A percentile compares a stretch with the other conserved stretches of the same genome.
Conservation (phyloP, 2,329 filamentous ascomycete genomes). For the Teratosphaeria pseudoeucalypti region DNA sequence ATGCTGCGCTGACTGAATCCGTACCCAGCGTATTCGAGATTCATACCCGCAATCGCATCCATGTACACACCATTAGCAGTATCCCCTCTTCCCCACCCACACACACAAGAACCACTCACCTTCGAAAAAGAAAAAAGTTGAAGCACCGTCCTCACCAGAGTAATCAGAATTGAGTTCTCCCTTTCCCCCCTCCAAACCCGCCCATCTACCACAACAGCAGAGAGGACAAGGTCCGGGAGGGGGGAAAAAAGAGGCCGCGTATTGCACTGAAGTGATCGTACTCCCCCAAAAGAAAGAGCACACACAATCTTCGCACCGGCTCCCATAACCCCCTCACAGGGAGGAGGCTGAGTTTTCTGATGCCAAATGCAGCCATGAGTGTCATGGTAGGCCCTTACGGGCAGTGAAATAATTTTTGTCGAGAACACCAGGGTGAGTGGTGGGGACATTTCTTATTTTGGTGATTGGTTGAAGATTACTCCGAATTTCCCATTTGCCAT, state of each 20-base stretch:
- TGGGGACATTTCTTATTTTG: slow-evolving; percentile 1
- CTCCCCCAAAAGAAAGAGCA: slow-evolving; percentile 23
- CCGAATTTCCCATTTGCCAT: slow-evolving; percentile 96
- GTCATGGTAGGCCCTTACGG: slow-evolving; percentile 80
- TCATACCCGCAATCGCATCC: too few species aligned
- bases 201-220: slow-evolving; percentile 26
- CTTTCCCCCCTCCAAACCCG: slow-evolving; percentile 25
- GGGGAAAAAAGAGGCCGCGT: slow-evolving; percentile 60
- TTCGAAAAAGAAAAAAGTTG: slow-evolving; percentile 35
- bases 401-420: slow-evolving; percentile 44
- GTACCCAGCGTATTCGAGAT: too few species aligned
- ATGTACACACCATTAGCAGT: not conserved
- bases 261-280: slow-evolving; percentile 79
- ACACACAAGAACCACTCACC: slow-evolving; percentile 3
- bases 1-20: too few species aligned
- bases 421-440: slow-evolving; percentile 18
- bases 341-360: slow-evolving; percentile 67
- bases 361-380: slow-evolving; percentile 74
- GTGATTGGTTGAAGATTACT: slow-evolving; percentile 69
- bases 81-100: not conserved
- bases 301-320: slow-evolving; percentile 90
- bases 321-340: slow-evolving; percentile 56
- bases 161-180: slow-evolving; percentile 90
- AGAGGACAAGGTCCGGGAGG: not conserved
- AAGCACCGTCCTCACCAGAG: slow-evolving; percentile 74